phyloP scores from a whole-genome alignment of 805 yeast species.

The Yamadazyma laniorum region DNA sequence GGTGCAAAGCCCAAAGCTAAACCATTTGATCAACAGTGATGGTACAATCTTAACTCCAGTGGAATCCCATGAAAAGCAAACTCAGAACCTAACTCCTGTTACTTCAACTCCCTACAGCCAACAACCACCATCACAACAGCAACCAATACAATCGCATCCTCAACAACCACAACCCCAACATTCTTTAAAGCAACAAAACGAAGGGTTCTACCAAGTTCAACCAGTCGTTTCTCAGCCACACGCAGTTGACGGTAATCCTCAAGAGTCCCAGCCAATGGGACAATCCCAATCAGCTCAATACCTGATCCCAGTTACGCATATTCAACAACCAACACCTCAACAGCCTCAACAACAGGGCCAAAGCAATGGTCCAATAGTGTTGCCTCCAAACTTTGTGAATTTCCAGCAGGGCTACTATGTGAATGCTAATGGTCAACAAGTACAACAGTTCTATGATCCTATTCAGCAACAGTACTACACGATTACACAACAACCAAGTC shows the following conservation, averaged over 20 bases:
- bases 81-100: background rate
- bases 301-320: slow-evolving; percentile 5
- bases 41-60: slow-evolving; percentile 44
- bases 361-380: slow-evolving; percentile 13
- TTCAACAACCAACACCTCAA: slow-evolving; percentile 9
- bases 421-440: slow-evolving; percentile 28
- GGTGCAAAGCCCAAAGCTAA: slow-evolving; percentile 32
- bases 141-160: slow-evolving; percentile 4
- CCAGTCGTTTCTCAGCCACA: slow-evolving; percentile 1
- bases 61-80: slow-evolving; percentile 21
- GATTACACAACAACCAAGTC: slow-evolving; percentile 31
- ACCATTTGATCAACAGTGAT: slow-evolving; percentile 45
- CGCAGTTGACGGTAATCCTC: background rate
- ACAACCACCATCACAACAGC: slow-evolving; percentile 7
- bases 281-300: background rate
- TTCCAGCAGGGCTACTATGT: slow-evolving; percentile 19
- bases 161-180: slow-evolving; percentile 9
- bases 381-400: slow-evolving; percentile 14
- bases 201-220: slow-evolving; percentile 1
- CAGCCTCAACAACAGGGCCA: slow-evolving; percentile 6
- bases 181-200: background rate
- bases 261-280: background rate
- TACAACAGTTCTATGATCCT: slow-evolving; percentile 44
- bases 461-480: slow-evolving; percentile 44
- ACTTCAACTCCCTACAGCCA: slow-evolving; percentile 3